These are phyloP conservation scores for Nasturtium officinale DNA, from an alignment of 345 rosid species.

Conservation along the genomic window DNA sequence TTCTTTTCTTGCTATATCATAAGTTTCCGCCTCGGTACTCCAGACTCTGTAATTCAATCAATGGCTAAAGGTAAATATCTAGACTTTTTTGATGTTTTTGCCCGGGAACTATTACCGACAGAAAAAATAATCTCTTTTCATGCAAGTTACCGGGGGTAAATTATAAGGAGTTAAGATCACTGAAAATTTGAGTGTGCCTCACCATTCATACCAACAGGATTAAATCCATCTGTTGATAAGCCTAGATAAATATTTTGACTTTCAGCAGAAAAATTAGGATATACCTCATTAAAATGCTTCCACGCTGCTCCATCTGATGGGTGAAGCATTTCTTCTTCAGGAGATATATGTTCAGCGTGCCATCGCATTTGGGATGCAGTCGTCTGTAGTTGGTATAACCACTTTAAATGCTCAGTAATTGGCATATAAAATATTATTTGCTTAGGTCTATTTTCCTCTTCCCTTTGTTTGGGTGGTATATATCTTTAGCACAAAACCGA, in stretches of 20 bases:
- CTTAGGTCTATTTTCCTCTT: not conserved
- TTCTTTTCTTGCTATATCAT: not conserved
- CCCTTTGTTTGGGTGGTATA: not conserved
- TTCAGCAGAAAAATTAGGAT: not conserved
- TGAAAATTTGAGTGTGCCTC: not conserved
- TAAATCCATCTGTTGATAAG: not conserved
- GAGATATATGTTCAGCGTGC: not conserved
- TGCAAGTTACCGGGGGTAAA: not conserved
- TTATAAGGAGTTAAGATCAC: not conserved
- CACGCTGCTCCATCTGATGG: not conserved
- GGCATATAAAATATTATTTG: not conserved
- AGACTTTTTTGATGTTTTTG: not conserved
- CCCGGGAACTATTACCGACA: not conserved
- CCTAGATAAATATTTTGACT: too few species aligned
- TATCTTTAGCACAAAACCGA: not conserved
- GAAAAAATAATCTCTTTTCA: conserved; percentile 1
- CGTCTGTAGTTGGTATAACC: not conserved
- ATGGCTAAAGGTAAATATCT: not conserved
- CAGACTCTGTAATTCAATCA: not conserved
- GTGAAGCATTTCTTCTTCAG: not conserved
- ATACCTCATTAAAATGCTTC: conserved; percentile 5
- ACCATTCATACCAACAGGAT: not conserved
- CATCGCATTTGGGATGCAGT: conserved; percentile 5
- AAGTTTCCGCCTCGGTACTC: not conserved
- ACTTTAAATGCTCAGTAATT: not conserved